A percentile compares a stretch with the other conserved stretches of the same genome.
Evolutionary conservation across 1,139 yeast species (phyloP).

Genomic region (Blastobotrys aristatus): DNA sequence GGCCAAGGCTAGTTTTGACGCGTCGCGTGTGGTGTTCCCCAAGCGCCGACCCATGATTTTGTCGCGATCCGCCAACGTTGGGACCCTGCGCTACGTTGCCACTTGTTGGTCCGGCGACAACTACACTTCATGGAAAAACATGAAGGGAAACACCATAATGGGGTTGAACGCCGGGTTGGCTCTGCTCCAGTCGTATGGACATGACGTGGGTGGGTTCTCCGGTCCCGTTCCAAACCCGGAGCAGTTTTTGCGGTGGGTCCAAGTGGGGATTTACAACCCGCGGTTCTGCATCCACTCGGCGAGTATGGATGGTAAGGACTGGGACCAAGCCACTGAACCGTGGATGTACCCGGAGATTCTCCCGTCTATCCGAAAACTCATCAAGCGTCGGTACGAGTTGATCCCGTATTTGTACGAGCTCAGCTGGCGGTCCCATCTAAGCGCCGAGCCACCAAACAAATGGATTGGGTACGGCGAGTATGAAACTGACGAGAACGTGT

Average conservation of each 20-base stretch:
- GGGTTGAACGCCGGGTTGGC: background rate
- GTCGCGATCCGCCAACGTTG: background rate
- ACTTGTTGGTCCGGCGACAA: background rate
- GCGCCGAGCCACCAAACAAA: background rate
- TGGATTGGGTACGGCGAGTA: background rate
- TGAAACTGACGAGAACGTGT: background rate
- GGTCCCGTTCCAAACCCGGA: background rate
- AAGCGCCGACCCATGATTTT: background rate
- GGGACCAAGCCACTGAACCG: background rate
- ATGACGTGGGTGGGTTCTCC: background rate
- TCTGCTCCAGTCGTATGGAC: background rate
- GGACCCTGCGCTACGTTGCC: background rate
- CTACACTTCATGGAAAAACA: background rate
- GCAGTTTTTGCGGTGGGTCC: background rate
- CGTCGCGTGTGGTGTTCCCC: background rate
- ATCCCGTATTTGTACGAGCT: background rate
- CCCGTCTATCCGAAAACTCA: background rate
- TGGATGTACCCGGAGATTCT: conserved; percentile 1
- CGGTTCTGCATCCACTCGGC: background rate
- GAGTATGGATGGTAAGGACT: background rate
- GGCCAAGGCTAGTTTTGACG: background rate
- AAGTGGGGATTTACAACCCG: background rate
- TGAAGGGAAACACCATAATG: conserved; percentile 1
- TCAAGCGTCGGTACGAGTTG: conserved; percentile 3
- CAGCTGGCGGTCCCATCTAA: background rate